Conservation (phyloP, 2,329 filamentous ascomycete species). For the Colletotrichum sp. region DNA sequence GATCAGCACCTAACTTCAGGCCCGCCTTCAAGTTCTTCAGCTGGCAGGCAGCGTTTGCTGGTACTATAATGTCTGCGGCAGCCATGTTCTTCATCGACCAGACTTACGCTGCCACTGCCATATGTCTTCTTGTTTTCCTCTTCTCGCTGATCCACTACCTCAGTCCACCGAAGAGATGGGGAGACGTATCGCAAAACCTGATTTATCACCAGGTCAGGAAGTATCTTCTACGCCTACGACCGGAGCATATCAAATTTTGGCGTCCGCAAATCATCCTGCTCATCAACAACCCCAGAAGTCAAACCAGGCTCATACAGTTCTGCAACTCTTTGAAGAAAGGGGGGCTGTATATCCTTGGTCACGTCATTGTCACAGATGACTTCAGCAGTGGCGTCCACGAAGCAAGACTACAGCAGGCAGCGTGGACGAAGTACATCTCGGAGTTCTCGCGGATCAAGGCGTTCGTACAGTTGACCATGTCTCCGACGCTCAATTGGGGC, state of each 20-base stretch:
- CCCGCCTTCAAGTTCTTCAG: conserved; percentile 90
- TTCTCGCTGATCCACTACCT: conserved; percentile 88
- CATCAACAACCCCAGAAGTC: conserved; percentile 80
- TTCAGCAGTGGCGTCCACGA: conserved; percentile 81
- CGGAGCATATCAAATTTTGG: conserved; percentile 95
- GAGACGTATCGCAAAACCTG: conserved; percentile 86
- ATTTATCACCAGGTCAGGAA: conserved; percentile 89
- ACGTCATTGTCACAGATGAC: conserved; percentile 86
- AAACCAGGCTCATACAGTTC: conserved; percentile 86
- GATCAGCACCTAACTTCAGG: conserved; percentile 87
- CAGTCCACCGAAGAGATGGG: conserved; percentile 86
- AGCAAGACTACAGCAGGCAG: conserved; percentile 78
- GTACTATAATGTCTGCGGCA: conserved; percentile 75
- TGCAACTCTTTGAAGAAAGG: conserved; percentile 93
- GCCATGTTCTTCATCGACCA: conserved; percentile 94
- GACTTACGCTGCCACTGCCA: conserved; percentile 77
- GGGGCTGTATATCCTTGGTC: conserved; percentile 81
- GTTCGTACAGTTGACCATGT: conserved; percentile 86
- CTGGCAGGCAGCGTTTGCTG: conserved; percentile 79
- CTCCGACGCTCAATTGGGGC: conserved; percentile 84
- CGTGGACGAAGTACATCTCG: conserved; percentile 84
- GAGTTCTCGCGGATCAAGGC: conserved; percentile 88
- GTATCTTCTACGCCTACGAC: conserved; percentile 80
- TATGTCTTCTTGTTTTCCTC: conserved; percentile 75
- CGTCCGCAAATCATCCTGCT: conserved; percentile 85